phyloP scores from a whole-genome alignment of 2,329 filamentous ascomycete genomes.

The Sporothrix curviconia region DNA sequence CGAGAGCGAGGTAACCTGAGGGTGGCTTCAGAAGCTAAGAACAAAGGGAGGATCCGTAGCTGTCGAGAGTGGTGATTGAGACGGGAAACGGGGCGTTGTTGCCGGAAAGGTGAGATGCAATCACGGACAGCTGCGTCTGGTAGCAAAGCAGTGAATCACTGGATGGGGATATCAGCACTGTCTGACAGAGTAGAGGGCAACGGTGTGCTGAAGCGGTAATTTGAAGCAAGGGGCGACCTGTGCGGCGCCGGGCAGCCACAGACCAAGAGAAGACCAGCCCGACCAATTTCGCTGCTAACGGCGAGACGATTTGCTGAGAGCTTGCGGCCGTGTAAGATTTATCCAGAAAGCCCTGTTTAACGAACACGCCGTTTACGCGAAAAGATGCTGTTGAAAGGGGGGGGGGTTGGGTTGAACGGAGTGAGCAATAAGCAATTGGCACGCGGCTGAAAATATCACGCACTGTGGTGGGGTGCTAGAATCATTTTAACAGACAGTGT shows the following conservation, averaged over 20 bases:
- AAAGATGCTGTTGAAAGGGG: not conserved
- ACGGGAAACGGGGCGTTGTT: too few species aligned
- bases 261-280: not conserved
- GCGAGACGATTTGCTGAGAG: too few species aligned
- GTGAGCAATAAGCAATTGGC: constrained; percentile 4
- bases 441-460: constrained; percentile 2
- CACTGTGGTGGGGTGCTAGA: not conserved
- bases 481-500: not conserved
- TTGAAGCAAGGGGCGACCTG: constrained; percentile 6
- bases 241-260: not conserved
- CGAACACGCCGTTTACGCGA: not conserved
- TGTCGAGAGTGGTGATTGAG: too few species aligned
- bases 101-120: too few species aligned
- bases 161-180: not conserved
- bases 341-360: too few species aligned
- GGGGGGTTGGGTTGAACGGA: not conserved
- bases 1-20: not conserved
- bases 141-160: not conserved
- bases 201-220: not conserved
- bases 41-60: not conserved
- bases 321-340: too few species aligned
- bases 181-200: not conserved
- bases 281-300: too few species aligned
- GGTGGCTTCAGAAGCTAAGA: not conserved
- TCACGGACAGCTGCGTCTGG: not conserved